Conservation (phyloP, 2,329 filamentous ascomycete species). For the Lomentospora prolificans region DNA sequence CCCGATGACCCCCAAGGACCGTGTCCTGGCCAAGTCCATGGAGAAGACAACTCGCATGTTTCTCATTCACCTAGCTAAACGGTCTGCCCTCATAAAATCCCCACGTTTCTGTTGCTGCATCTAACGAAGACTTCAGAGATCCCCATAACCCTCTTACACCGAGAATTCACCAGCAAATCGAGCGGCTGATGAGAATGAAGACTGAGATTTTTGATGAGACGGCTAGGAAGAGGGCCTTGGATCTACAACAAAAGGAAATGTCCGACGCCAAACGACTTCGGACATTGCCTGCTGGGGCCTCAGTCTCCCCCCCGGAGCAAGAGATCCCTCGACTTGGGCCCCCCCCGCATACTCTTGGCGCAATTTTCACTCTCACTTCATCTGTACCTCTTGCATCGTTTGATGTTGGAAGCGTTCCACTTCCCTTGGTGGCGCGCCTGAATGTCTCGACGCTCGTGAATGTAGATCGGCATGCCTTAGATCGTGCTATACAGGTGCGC, state of each 20-base stretch:
- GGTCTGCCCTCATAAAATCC: conserved; percentile 34
- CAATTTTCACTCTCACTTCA: conserved; percentile 73
- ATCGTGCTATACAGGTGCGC: conserved; percentile 11
- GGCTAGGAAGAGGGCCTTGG: conserved; percentile 65
- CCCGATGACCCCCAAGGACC: conserved; percentile 67
- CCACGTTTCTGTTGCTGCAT: neutral
- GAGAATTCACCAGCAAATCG: conserved; percentile 80
- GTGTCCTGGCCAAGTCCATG: conserved; percentile 83
- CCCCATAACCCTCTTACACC: conserved; percentile 65
- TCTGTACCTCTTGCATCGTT: conserved; percentile 68
- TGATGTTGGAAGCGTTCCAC: conserved; percentile 70
- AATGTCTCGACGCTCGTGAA: conserved; percentile 60
- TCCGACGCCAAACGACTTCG: conserved; percentile 79
- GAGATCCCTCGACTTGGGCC: conserved; percentile 62
- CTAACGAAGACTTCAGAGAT: conserved; percentile 44
- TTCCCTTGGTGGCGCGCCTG: conserved; percentile 68
- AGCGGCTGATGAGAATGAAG: conserved; percentile 69
- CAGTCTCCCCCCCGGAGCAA: conserved; percentile 20
- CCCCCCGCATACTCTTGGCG: conserved; percentile 68
- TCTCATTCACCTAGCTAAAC: conserved; percentile 72
- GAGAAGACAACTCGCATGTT: conserved; percentile 84
- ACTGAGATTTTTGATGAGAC: conserved; percentile 72
- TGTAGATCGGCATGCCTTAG: conserved; percentile 10
- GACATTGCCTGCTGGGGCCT: conserved; percentile 37
- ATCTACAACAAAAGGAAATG: conserved; percentile 60